These are phyloP conservation scores for Ophiostoma fasciatum DNA, from an alignment of 2,329 filamentous ascomycete genomes.

Conservation along the genomic window DNA sequence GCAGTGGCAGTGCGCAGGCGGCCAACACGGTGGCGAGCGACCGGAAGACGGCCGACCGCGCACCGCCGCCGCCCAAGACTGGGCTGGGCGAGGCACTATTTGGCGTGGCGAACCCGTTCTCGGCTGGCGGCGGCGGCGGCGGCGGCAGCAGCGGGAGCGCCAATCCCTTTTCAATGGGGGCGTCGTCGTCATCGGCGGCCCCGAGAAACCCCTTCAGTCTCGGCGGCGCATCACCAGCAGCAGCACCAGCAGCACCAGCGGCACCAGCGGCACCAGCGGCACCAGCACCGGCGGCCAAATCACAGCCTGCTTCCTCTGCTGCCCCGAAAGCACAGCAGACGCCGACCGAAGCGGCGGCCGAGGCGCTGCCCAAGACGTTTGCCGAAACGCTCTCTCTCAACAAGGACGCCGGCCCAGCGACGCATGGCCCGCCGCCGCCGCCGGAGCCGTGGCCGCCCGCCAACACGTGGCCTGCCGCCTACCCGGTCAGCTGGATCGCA, in stretches of 20 bases:
- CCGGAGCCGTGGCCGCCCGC: constrained; percentile 63
- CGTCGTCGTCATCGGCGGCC: constrained; percentile 3
- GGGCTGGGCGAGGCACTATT: constrained; percentile 55
- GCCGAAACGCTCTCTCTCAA: constrained; percentile 66
- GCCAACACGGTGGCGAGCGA: constrained; percentile 21
- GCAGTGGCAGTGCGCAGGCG: constrained; percentile 13
- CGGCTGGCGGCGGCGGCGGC: constrained; percentile 18
- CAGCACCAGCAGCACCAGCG: neutral
- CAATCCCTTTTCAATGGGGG: constrained; percentile 18
- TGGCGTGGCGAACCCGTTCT: constrained; percentile 38
- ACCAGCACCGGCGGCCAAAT: neutral
- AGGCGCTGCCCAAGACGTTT: constrained; percentile 45
- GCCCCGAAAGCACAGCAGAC: constrained; percentile 5
- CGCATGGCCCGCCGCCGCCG: constrained; percentile 23
- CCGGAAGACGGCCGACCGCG: constrained; percentile 16
- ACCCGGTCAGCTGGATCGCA: constrained; percentile 61
- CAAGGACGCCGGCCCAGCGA: constrained; percentile 25
- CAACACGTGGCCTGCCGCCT: constrained; percentile 51
- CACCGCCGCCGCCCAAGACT: constrained; percentile 18
- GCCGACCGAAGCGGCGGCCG: constrained; percentile 6
- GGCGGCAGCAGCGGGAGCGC: constrained; percentile 8
- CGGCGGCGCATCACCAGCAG: constrained; percentile 2
- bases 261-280: neutral
- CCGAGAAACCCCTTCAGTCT: constrained; percentile 3
- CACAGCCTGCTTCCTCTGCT: too few relatives aligned